Evolutionary conservation across 176 grass and related monocot genomes (phyloP), one percentile per base, ranked within the genome.

Genomic region (Dactylis glomerata): DNA sequence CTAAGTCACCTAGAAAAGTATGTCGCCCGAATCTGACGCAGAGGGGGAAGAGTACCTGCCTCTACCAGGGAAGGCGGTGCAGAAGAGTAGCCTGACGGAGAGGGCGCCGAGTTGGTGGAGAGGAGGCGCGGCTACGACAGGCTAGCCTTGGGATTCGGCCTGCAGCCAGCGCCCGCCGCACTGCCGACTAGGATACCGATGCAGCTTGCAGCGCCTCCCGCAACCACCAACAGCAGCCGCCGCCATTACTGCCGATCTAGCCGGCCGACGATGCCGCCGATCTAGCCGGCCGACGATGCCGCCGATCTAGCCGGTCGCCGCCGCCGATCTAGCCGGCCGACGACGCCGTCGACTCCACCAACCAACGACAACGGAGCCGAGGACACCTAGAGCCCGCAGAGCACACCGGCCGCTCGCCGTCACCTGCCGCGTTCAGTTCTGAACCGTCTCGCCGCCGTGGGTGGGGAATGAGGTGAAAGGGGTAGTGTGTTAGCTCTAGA

Each of bases 71-170:
- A n/a, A 67, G 37, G 31, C 56, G 55, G 67, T 47, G 75, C 17
- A 55, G 51, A 87, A 59, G 23, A 85, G 47, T 5, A 81, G 80
- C 67, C 64, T 90, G 30, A 76, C 5, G 8, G 90, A 88, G 87
- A 81, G 66, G 55, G 89, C 44, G 2, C 85, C 19, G 6, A 54
- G 17, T 17, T 52, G 50, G 19, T 54, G 50, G 50, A 54, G 50
- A 54, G 82, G 46, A 94, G 78, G 59, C 86, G 88, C 69, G 86
- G 88, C 83, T 84, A 75, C 59, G 86, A 85, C 30, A 70, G 49
- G 55, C 62, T 81, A 1, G 84, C 88, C 94, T 91, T 94, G 59
- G 84, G 46, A 49, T 49, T 49, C 46, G 14, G 14, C 14, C 15
- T 15, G 47, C 5, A 50, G 16, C 47, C 47, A 19, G 16, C 47